These are phyloP conservation scores for Magnusiomyces suaveolens DNA, from an alignment of 1,139 yeast species.

Conservation along the genomic window DNA sequence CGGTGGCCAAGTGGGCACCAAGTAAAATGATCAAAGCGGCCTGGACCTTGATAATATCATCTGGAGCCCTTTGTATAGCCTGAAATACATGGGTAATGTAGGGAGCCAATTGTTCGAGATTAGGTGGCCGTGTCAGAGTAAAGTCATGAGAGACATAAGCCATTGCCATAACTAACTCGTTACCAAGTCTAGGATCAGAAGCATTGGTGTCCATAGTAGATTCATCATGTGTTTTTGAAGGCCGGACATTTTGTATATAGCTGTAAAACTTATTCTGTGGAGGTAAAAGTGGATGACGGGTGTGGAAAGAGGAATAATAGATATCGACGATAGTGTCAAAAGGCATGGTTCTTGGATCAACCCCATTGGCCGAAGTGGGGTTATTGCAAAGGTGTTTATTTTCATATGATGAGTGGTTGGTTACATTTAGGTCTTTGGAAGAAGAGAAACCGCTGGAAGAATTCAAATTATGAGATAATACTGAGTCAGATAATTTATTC, in stretches of 20 bases:
- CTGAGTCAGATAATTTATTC: no score
- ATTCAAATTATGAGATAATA: no score
- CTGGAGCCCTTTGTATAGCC: conserved; percentile 10
- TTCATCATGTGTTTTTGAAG: not conserved
- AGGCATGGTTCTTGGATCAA: conserved; percentile 3
- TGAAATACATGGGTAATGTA: conserved; percentile 6
- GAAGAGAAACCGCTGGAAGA: no score
- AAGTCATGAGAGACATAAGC: conserved; percentile 5
- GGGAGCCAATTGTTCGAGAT: conserved; percentile 4
- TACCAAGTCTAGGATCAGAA: conserved; percentile 1
- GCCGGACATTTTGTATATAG: conserved; percentile 1
- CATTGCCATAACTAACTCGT: conserved; percentile 12
- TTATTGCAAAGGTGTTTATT: not conserved
- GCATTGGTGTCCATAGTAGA: not conserved
- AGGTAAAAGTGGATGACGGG: conserved; percentile 14
- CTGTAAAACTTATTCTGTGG: conserved; percentile 3
- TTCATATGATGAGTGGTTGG: not conserved
- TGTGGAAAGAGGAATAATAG: conserved; percentile 14
- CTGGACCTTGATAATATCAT: conserved; percentile 13
- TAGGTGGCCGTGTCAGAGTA: conserved; percentile 1
- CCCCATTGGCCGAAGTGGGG: conserved; percentile 4
- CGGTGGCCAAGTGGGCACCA: conserved; percentile 12
- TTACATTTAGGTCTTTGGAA: not conserved
- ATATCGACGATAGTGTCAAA: conserved; percentile 9
- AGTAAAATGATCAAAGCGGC: conserved; percentile 9